phyloP scores from a whole-genome alignment of 2,329 filamentous ascomycete species.

The Phaeosphaeria sp. region DNA sequence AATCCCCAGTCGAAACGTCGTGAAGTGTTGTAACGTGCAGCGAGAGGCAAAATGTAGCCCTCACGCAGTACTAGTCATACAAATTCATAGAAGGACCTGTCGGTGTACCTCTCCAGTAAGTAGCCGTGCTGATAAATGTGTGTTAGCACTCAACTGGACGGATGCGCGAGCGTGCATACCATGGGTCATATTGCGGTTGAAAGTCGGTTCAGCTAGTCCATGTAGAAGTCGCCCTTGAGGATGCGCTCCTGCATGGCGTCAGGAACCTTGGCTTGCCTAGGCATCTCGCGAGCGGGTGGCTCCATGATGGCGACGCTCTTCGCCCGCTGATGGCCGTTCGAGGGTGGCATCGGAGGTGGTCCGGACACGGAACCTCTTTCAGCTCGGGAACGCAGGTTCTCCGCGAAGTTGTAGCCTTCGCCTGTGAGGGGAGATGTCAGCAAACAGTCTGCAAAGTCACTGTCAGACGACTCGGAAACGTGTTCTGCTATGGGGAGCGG shows the following conservation, averaged over 20 bases:
- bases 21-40: neutral
- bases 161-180: slow-evolving; percentile 11
- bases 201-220: slow-evolving; percentile 69
- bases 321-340: slow-evolving; percentile 64
- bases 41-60: neutral
- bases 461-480: slow-evolving; percentile 38
- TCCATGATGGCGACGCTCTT: slow-evolving; percentile 72
- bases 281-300: slow-evolving; percentile 60
- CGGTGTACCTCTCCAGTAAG: slow-evolving; percentile 12
- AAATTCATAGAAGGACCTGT: slow-evolving; percentile 16
- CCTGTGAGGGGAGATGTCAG: slow-evolving; percentile 72
- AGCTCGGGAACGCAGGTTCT: slow-evolving; percentile 90
- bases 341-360: slow-evolving; percentile 25
- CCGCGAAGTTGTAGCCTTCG: slow-evolving; percentile 96
- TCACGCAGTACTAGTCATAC: slow-evolving; percentile 22
- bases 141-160: neutral
- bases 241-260: slow-evolving; percentile 98
- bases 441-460: slow-evolving; percentile 58
- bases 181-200: slow-evolving; percentile 14
- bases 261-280: slow-evolving; percentile 67
- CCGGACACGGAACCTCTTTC: slow-evolving; percentile 72
- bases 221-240: slow-evolving; percentile 96
- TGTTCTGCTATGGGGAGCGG: slow-evolving; percentile 39
- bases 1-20: neutral
- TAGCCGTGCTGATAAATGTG: slow-evolving; percentile 6